phyloP scores from a whole-genome alignment of 2,329 filamentous ascomycete genomes.

The Shiraia bambusicola region DNA sequence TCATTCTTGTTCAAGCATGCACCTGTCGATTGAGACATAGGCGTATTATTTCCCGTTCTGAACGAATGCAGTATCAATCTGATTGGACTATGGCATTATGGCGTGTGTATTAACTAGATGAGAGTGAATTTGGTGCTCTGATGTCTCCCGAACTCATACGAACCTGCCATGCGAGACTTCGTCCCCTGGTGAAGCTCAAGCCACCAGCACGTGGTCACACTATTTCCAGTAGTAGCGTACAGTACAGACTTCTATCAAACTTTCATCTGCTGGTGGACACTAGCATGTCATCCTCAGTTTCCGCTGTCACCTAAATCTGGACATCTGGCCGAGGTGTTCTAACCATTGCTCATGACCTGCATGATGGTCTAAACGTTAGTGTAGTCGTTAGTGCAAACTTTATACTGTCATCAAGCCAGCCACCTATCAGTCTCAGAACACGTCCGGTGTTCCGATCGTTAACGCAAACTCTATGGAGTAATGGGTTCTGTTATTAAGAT shows the following conservation, averaged over 20 bases:
- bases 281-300: slow-evolving; percentile 11
- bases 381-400: slow-evolving; percentile 12
- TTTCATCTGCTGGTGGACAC: slow-evolving; percentile 12
- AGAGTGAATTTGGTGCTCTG: slow-evolving; percentile 8
- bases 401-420: slow-evolving; percentile 20
- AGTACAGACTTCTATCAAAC: slow-evolving; percentile 7
- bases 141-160: slow-evolving; percentile 2
- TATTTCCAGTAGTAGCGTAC: slow-evolving; percentile 16
- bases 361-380: slow-evolving; percentile 18
- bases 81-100: slow-evolving; percentile 20
- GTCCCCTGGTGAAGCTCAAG: slow-evolving; percentile 16
- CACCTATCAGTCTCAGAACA: slow-evolving; percentile 1
- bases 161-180: slow-evolving; percentile 5
- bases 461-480: neutral
- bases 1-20: slow-evolving; percentile 71
- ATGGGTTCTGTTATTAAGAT: neutral
- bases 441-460: slow-evolving; percentile 2
- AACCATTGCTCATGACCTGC: slow-evolving; percentile 5
- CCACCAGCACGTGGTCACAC: slow-evolving; percentile 15
- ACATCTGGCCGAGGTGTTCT: slow-evolving; percentile 12
- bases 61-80: slow-evolving; percentile 4
- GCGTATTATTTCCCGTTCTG: neutral
- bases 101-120: slow-evolving; percentile 11
- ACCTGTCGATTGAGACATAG: slow-evolving; percentile 47
- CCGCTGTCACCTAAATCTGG: slow-evolving; percentile 23